Evolutionary conservation across 805 yeast species (phyloP).

Genomic region (Danielia reshetovae): DNA sequence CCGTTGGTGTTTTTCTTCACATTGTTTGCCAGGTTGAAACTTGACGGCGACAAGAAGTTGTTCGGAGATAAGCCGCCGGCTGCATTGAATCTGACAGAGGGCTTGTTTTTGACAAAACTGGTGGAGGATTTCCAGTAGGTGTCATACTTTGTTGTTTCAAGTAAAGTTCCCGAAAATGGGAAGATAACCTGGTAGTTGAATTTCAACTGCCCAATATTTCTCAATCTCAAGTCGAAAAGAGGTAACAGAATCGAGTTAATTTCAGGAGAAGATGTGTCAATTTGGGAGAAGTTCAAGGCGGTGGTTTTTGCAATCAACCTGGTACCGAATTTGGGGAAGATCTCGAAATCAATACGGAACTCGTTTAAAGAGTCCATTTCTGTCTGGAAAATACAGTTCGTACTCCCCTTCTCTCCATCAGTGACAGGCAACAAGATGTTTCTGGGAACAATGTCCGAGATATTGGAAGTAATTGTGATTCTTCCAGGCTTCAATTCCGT

Average conservation of each 20-base stretch:
- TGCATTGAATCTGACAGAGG: constrained; percentile 27
- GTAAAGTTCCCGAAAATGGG: constrained; percentile 80
- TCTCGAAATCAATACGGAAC: constrained; percentile 79
- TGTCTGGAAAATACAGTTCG: constrained; percentile 76
- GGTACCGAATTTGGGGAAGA: constrained; percentile 93
- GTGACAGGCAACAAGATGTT: constrained; percentile 76
- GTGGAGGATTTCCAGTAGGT: constrained; percentile 94
- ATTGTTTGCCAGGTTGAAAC: constrained; percentile 7
- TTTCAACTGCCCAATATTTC: constrained; percentile 74
- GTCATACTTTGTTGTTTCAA: constrained; percentile 88
- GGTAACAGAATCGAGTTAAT: constrained; percentile 54
- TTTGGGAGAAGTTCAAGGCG: constrained; percentile 53
- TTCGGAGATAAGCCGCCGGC: constrained; percentile 41
- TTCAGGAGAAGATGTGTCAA: constrained; percentile 39
- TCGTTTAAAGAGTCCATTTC: constrained; percentile 60
- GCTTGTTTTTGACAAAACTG: constrained; percentile 40
- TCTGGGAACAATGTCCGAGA: constrained; percentile 82
- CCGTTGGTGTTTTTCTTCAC: constrained; percentile 5
- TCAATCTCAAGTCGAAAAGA: constrained; percentile 73
- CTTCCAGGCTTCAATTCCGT: constrained; percentile 65
- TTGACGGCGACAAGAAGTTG: constrained; percentile 36
- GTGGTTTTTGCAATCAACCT: constrained; percentile 86
- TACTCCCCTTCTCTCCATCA: constrained; percentile 45
- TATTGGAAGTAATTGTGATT: constrained; percentile 72
- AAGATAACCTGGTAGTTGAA: constrained; percentile 79